Conservation (phyloP, 768 basidiomycete species). For the Boletus tylopilopsis region DNA sequence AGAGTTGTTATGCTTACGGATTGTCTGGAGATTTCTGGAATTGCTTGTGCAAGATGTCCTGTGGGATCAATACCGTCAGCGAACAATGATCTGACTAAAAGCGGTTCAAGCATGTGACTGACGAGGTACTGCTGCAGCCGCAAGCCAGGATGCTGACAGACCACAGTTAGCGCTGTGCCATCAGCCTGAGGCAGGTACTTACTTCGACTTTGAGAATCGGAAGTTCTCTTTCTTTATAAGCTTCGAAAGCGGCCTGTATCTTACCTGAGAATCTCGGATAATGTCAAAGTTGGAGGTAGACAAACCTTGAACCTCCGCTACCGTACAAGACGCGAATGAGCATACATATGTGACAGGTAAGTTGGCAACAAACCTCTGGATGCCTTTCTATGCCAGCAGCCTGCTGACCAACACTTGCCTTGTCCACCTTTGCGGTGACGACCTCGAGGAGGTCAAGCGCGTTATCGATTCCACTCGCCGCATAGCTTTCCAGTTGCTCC, state of each 20-base stretch:
- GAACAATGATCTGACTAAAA: neutral
- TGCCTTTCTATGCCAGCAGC: conserved; percentile 86
- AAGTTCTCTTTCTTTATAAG: conserved; percentile 83
- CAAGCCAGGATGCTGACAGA: conserved; percentile 74
- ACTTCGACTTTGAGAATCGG: conserved; percentile 77
- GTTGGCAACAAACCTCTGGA: conserved; percentile 69
- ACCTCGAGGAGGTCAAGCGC: conserved; percentile 85
- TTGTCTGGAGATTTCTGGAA: conserved; percentile 98
- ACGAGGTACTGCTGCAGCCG: conserved; percentile 89
- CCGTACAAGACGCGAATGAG: conserved; percentile 10
- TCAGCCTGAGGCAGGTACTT: conserved; percentile 16
- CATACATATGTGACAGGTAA: neutral
- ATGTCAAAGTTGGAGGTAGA: neutral
- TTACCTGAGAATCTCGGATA: conserved; percentile 4
- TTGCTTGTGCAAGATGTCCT: conserved; percentile 88
- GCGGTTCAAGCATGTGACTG: conserved; percentile 9
- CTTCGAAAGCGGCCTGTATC: conserved; percentile 77
- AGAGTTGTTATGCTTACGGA: conserved; percentile 52
- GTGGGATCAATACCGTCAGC: conserved; percentile 8
- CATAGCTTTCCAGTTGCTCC: conserved; percentile 59
- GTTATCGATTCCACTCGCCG: conserved; percentile 88
- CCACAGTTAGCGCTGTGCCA: conserved; percentile 10
- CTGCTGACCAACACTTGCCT: conserved; percentile 83
- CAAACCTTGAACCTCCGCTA: conserved; percentile 87
- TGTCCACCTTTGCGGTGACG: conserved; percentile 90